Evolutionary conservation across 2,329 filamentous ascomycete species (phyloP), one percentile per base, ranked within the genome.

Genomic region (Aspergillus fijiensis): DNA sequence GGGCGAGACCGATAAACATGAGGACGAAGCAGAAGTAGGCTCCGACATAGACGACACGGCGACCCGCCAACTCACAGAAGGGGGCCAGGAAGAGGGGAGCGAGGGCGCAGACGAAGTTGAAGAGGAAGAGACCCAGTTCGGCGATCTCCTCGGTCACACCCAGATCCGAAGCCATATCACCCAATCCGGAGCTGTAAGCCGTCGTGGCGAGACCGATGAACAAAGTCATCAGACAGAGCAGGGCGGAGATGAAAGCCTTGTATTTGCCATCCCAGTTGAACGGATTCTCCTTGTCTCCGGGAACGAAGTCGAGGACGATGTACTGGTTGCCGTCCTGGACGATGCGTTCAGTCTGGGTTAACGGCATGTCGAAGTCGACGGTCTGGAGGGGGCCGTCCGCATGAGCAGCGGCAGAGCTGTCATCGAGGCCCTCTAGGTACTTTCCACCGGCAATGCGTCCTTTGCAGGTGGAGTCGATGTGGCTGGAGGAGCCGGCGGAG

Each of bases 181-280:
- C 67, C 64, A 83, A 80, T 49, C 81, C 81, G 23, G 80, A 81
- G 56, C 77, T 80, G 72, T 83, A 84, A 11, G 81, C 80, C 3
- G 81, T 83, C 5, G 81, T 83, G n/a, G 81, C 81, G 14, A 83
- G 75, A 69, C 81, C 81, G 60, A 83, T 82, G 70, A 82, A 83
- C 9, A 84, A 73, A 1, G 81, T 83, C 81, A 83, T 84, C 12
- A 81, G 63, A 65, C 81, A 82, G 14, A 84, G 77, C 49, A 82
- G 74, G 3, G 74, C 62, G 2, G 79, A 79, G 63, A 83, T 80
- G 63, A 79, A 77, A 4, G 75, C 71, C 70, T 82, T 83, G 59
- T 77, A 74, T 55, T 69, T 73, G 2, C 67, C 65, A 47, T 73
- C 76, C 79, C 79, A 84, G 69, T 84, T 83, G 76, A 82, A 83